Evolutionary conservation across 805 yeast genomes (phyloP), one percentile per base, ranked within the genome.

Genomic region (Wickerhamiella parazyma): DNA sequence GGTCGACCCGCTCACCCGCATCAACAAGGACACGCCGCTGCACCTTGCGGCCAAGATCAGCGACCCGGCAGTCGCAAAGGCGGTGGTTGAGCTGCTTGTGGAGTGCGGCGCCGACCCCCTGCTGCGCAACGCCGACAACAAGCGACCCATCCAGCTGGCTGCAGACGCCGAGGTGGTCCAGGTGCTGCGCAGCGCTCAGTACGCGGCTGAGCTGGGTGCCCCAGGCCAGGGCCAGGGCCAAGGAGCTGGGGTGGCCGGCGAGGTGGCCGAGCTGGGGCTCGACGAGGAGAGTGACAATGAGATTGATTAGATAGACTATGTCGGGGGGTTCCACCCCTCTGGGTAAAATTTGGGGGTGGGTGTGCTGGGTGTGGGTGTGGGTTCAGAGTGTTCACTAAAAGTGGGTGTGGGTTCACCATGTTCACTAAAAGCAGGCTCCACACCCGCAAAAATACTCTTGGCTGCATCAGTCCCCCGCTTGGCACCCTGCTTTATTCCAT

Each of bases 71-170:
- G 86, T 80, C 60, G 95, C 94, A 0, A 65, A 44, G 43, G 54
- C 49, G 17, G 45, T 59, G 10, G 66, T 78, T 10, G 94, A 83
- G 55, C 80, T 79, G 58, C 70, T 91, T 49, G 66, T 91, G 33
- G 95, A 87, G 55, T 94, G 93, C 22, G 97, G 98, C 2, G 78
- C 91, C 1, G 91, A 87, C 61, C 83, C 93, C 2, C 68, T 58
- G 51, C 53, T 44, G 20, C 34, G 43, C 49, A 81, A 81, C 56
- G 70, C 68, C 29, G 66, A 69, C 33, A 83, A 83, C 19, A 71
- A 78, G 53, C 82, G 73, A 52, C 94, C 97, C 6, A 69, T 80
- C 33, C 85, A 84, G 51, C 67, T 86, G 47, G 78, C 74, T 12
- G 65, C 61, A 21, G 70, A 72, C 7, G 67, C 68, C 18, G 74